These are phyloP conservation scores for Exophiala sp. DNA, from an alignment of 2,329 filamentous ascomycete species.

Conservation along the genomic window DNA sequence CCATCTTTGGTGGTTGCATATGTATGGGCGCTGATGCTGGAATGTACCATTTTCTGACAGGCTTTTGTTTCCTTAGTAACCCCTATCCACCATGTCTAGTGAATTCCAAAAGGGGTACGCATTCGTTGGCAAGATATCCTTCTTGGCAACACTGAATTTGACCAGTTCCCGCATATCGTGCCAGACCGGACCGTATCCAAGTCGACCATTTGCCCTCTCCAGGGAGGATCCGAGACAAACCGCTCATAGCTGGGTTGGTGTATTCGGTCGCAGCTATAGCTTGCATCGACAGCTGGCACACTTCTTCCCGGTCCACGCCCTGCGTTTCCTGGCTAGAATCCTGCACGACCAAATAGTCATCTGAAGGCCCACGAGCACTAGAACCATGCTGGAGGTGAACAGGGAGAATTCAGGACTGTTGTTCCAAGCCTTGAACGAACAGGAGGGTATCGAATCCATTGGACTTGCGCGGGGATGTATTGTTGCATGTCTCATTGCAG, in stretches of 20 bases:
- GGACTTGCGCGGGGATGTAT: neutral
- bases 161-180: neutral
- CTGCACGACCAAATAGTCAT: conserved; percentile 4
- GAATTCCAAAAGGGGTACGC: no score
- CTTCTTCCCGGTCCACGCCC: neutral
- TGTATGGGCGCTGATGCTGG: neutral
- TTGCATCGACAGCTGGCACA: neutral
- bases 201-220: neutral
- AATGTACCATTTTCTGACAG: neutral
- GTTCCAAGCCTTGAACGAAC: neutral
- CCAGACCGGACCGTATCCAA: neutral
- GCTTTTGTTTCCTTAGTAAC: no score
- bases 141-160: neutral
- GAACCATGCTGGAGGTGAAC: neutral
- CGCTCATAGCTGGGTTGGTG: no score
- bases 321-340: neutral
- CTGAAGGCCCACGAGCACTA: conserved; percentile 1
- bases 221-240: no score
- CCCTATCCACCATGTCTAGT: no score
- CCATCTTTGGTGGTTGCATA: neutral
- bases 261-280: neutral
- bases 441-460: neutral
- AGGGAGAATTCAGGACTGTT: conserved; percentile 1
- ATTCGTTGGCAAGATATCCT: neutral
- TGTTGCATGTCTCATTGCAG: neutral